phyloP scores from a whole-genome alignment of 805 yeast species.

The Teunomyces aglyptinius region DNA sequence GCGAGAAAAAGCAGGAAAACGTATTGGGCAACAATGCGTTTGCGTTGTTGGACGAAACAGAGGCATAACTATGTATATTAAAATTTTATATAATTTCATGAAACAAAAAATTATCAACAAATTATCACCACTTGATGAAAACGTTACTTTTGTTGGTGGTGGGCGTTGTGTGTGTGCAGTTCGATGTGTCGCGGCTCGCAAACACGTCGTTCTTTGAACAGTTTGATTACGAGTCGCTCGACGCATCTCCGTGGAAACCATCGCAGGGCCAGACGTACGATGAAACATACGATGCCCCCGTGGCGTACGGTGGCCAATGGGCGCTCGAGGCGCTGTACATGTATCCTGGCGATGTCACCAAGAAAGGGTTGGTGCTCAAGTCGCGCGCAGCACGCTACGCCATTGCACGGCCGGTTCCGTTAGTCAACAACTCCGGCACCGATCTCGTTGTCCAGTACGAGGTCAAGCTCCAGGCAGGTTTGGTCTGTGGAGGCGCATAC shows the following conservation, averaged over 20 bases:
- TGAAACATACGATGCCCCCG: slow-evolving; percentile 41
- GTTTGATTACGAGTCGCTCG: slow-evolving; percentile 36
- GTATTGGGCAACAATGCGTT: slow-evolving; percentile 22
- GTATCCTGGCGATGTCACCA: slow-evolving; percentile 60
- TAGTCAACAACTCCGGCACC: slow-evolving; percentile 55
- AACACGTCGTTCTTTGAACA: slow-evolving; percentile 61
- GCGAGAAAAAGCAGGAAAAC: slow-evolving; percentile 7
- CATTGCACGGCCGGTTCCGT: slow-evolving; percentile 60
- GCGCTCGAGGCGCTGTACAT: slow-evolving; percentile 54
- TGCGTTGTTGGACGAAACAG: slow-evolving; percentile 39
- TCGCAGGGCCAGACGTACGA: slow-evolving; percentile 49
- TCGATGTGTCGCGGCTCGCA: slow-evolving; percentile 20
- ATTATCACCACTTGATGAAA: not conserved
- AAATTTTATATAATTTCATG: not conserved
- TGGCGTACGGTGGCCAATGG: slow-evolving; percentile 75
- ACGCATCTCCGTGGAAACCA: slow-evolving; percentile 40
- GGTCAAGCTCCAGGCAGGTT: slow-evolving; percentile 75
- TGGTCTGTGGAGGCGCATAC: slow-evolving; percentile 89
- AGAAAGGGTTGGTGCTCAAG: slow-evolving; percentile 74
- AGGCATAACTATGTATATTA: slow-evolving; percentile 20
- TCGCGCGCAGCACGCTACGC: slow-evolving; percentile 81
- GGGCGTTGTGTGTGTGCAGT: not conserved
- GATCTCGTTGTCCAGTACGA: slow-evolving; percentile 87
- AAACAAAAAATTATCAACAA: too few species aligned
- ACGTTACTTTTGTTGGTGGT: not conserved